Conservation (phyloP, 1,139 yeast species). For the Diutina pseudorugosa region DNA sequence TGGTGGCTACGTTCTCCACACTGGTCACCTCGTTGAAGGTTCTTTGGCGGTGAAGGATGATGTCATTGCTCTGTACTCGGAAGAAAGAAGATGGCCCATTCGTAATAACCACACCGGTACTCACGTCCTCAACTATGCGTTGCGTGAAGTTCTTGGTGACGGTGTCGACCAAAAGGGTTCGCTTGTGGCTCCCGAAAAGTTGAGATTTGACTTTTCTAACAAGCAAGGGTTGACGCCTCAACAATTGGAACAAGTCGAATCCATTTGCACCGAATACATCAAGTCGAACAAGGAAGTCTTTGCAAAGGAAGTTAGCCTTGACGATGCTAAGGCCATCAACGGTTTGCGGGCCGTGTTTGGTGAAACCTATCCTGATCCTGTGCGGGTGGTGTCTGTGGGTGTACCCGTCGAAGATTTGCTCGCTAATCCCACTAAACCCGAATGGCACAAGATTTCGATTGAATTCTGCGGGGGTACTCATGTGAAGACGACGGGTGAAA, state of each 20-base stretch:
- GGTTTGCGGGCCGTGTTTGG: slow-evolving; percentile 98
- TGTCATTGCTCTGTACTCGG: slow-evolving; percentile 83
- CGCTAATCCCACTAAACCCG: slow-evolving; percentile 50
- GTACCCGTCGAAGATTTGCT: slow-evolving; percentile 74
- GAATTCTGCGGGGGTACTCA: slow-evolving; percentile 99
- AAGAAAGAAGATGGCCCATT: slow-evolving; percentile 90
- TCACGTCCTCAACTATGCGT: slow-evolving; percentile 81
- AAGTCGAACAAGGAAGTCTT: slow-evolving; percentile 60
- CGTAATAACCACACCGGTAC: slow-evolving; percentile 98
- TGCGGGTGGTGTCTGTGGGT: slow-evolving; percentile 94
- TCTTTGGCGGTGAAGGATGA: slow-evolving; percentile 49
- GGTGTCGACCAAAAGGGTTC: slow-evolving; percentile 95
- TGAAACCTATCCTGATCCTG: slow-evolving; percentile 98
- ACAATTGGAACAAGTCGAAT: slow-evolving; percentile 69
- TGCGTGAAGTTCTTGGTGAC: slow-evolving; percentile 78
- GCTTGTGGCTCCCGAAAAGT: slow-evolving; percentile 85
- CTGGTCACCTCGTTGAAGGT: slow-evolving; percentile 80
- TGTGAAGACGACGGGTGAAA: slow-evolving; percentile 84
- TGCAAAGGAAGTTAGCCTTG: slow-evolving; percentile 71
- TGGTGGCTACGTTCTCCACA: slow-evolving; percentile 92
- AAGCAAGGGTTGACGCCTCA: slow-evolving; percentile 64
- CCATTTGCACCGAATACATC: slow-evolving; percentile 59
- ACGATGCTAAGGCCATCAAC: slow-evolving; percentile 55
- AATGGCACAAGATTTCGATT: slow-evolving; percentile 71
- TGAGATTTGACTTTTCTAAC: slow-evolving; percentile 92